Conservation (phyloP, 148 eudicot genomes). For the Suaeda aralocaspica region DNA sequence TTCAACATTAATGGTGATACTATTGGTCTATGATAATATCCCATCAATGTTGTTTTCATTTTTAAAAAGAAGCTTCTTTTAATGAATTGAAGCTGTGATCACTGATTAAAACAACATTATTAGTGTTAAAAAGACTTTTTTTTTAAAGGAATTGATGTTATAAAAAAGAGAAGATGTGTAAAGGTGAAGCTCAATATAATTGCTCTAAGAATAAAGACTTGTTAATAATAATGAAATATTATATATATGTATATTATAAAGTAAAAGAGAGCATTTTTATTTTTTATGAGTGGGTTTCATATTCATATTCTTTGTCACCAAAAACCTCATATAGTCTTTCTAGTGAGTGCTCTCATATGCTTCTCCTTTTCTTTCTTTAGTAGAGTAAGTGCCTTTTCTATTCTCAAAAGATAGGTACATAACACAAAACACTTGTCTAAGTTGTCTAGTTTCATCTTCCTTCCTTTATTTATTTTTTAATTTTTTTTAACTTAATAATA, state of each 20-base stretch:
- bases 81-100: slow-evolving; percentile 10
- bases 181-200: slow-evolving; percentile 24
- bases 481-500: not conserved
- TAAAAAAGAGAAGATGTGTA: slow-evolving; percentile 16
- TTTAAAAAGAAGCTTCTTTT: slow-evolving; percentile 22
- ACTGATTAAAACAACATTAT: slow-evolving; percentile 14
- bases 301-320: slow-evolving; percentile 39
- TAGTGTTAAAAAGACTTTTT: slow-evolving; percentile 21
- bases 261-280: slow-evolving; percentile 43
- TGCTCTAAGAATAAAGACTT: slow-evolving; percentile 23
- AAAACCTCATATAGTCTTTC: slow-evolving; percentile 28
- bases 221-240: slow-evolving; percentile 27
- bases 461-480: slow-evolving; percentile 1
- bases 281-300: slow-evolving; percentile 63
- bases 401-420: slow-evolving; percentile 21
- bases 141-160: slow-evolving; percentile 14
- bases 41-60: too few species aligned
- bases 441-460: slow-evolving; percentile 5
- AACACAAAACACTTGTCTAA: slow-evolving; percentile 17
- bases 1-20: not conserved
- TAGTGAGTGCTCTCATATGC: slow-evolving; percentile 25
- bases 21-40: slow-evolving; percentile 1
- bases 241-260: too few species aligned
- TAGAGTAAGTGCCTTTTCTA: slow-evolving; percentile 22
- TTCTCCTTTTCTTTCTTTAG: slow-evolving; percentile 16